Percentiles rank a stretch among this genome's conserved stretches.
Conservation (phyloP, 495 filamentous ascomycete genomes). For the Penicillium pulvis region DNA sequence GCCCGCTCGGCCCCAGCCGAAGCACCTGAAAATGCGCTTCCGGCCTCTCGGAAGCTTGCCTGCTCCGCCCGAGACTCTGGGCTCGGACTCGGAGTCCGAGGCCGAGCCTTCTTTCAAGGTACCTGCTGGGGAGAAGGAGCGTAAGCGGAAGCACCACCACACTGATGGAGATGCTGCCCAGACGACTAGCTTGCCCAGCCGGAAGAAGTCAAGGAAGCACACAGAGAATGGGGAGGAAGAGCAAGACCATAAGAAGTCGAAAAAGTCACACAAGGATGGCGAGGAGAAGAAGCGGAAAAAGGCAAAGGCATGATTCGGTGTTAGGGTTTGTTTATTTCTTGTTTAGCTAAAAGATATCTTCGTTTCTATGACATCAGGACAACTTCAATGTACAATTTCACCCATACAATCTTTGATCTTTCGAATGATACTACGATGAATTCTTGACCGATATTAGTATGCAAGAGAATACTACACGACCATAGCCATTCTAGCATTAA, state of each 20-base stretch:
- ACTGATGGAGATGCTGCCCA: conserved; percentile 40
- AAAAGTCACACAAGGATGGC: conserved; percentile 44
- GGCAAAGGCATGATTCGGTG: conserved; percentile 38
- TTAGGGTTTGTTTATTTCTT: conserved; percentile 18
- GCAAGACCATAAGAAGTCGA: conserved; percentile 34
- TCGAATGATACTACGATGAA: neutral
- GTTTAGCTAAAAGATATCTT: conserved; percentile 29
- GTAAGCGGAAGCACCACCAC: conserved; percentile 45
- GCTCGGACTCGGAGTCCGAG: conserved; percentile 51
- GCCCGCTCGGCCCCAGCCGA: conserved; percentile 54
- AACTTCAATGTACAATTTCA: conserved; percentile 27
- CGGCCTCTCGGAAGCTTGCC: conserved; percentile 53
- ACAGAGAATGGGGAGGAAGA: conserved; percentile 26
- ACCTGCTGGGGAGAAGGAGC: conserved; percentile 37
- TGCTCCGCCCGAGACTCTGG: conserved; percentile 48
- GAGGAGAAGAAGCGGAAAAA: conserved; percentile 51
- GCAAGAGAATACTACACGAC: neutral
- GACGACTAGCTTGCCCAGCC: conserved; percentile 24
- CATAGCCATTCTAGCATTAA: neutral
- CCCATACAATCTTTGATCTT: too few relatives aligned
- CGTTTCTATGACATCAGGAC: conserved; percentile 20
- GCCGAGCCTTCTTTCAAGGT: conserved; percentile 42
- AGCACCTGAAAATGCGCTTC: conserved; percentile 63
- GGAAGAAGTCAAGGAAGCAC: conserved; percentile 51
- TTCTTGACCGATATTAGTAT: neutral